phyloP scores from a whole-genome alignment of 306 rosid species.

The Glycine latifolia region DNA sequence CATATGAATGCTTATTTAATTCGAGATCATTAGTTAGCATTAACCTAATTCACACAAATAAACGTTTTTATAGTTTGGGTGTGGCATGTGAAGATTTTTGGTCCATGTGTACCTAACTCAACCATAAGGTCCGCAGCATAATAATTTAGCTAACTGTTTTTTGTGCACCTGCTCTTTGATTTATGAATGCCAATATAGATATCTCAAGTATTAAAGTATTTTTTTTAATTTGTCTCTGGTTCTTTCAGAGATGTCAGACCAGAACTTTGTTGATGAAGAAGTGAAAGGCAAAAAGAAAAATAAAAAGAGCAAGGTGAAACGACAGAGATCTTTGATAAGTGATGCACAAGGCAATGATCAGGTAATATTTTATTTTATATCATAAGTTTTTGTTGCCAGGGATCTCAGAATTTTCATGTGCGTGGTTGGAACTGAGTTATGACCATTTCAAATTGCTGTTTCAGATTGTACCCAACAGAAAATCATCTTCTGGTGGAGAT shows the following conservation, averaged over 20 bases:
- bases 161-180: neutral
- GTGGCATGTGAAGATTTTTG: neutral
- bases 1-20: no score
- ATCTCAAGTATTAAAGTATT: neutral
- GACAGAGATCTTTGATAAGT: constrained; percentile 42
- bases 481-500: constrained; percentile 45
- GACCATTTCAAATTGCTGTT: constrained; percentile 17
- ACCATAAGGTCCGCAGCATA: neutral
- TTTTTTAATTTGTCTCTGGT: constrained; percentile 1
- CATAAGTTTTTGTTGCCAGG: neutral
- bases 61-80: neutral
- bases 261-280: constrained; percentile 74
- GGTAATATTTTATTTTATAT: constrained; percentile 49
- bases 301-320: constrained; percentile 43
- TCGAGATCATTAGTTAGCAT: no score
- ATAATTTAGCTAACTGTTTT: neutral
- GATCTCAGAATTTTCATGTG: neutral
- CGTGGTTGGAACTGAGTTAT: constrained; percentile 7
- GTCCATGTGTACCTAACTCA: neutral
- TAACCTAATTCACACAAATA: no score
- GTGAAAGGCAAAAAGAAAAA: constrained; percentile 40
- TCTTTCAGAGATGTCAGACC: constrained; percentile 76
- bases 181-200: neutral
- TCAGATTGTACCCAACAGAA: constrained; percentile 56
- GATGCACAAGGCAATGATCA: constrained; percentile 51